Percentiles rank a stretch among this genome's conserved stretches.
phyloP scores from a whole-genome alignment of 2,329 filamentous ascomycete species.

The Ophiobolus disseminans region DNA sequence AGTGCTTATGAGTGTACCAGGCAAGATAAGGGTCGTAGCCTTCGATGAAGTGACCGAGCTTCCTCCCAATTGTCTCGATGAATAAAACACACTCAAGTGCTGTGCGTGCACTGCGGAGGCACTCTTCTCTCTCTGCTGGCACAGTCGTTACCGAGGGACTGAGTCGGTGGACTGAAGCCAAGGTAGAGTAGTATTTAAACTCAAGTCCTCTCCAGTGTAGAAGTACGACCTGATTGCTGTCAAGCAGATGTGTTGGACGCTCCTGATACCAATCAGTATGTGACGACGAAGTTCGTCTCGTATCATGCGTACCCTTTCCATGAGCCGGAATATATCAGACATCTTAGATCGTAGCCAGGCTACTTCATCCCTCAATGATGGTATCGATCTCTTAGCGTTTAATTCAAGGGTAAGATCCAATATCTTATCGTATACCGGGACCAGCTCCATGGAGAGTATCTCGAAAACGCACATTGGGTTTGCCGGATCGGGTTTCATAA shows the following conservation, averaged over 20 bases:
- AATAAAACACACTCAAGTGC: constrained; percentile 38
- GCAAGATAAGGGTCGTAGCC: constrained; percentile 39
- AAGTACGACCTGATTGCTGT: constrained; percentile 28
- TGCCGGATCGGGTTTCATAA: constrained; percentile 29
- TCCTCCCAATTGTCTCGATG: constrained; percentile 32
- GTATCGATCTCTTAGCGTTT: constrained; percentile 13
- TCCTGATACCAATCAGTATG: constrained; percentile 14
- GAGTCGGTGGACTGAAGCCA: constrained; percentile 41
- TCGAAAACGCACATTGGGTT: constrained; percentile 37
- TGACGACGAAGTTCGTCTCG: background rate
- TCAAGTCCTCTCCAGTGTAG: constrained; percentile 43
- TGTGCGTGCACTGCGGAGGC: constrained; percentile 39
- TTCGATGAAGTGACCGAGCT: constrained; percentile 37
- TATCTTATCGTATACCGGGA: constrained; percentile 38
- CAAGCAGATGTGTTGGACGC: constrained; percentile 23
- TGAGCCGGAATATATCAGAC: constrained; percentile 27
- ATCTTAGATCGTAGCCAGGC: constrained; percentile 28
- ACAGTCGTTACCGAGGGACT: constrained; percentile 40
- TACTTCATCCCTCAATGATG: constrained; percentile 28
- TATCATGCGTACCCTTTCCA: constrained; percentile 27
- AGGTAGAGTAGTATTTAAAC: constrained; percentile 42
- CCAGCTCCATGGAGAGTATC: constrained; percentile 32
- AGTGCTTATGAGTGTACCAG: constrained; percentile 25
- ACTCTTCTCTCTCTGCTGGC: constrained; percentile 37
- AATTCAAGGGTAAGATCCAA: constrained; percentile 33